Base-by-base conservation (phyloP, 768 basidiomycete species). In the Mycena latifolia region DNA sequence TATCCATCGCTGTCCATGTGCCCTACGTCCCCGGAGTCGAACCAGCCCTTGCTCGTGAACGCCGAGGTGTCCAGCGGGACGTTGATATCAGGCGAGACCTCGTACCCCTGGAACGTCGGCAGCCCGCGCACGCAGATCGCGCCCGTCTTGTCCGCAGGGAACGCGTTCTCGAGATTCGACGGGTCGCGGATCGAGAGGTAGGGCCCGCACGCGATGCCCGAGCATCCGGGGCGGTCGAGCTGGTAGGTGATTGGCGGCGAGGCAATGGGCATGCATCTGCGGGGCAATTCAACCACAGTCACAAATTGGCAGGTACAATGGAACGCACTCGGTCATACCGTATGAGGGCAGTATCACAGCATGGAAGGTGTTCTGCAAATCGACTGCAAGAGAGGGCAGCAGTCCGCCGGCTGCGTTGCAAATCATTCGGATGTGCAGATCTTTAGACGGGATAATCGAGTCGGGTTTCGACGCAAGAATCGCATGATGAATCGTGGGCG, bases 291-390 rank as follows among this genome's bases (percentile, higher is more conserved):
- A 33, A 33, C 31, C n/a, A n/a, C n/a, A 39, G 8, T 39, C 4
- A 18, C 3, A 18, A 18, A 27, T 7, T 46, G 18, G 10, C 17
- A 18, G 25, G 3, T 15, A 27, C 24, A 50, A 9, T 46, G 45
- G 24, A 29, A 22, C 78, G 53, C 58, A 81, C 80, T 86, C 85
- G 15, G 85, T 85, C 85, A 88, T 87, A 22, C 86, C 88, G 71
- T 88, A 88, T 1, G 88, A 88, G 24, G 88, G 87, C 9, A 88
- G 76, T 15, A 89, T 80, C 7, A 82, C 80, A 6, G 86, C 86
- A 22, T 79, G 79, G 72, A 88, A 89, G 2, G 81, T 81, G 27
- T 77, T 70, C 72, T 83, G 83, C 43, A 88, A 74, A 48, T 82
- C 77, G 39, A 80, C 74, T 14, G 87, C 86, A 11, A 86, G 80